Percentiles rank a stretch among this genome's conserved stretches.
Evolutionary conservation across 257 asterid species (phyloP).

Genomic region (Hygrophila difformis): DNA sequence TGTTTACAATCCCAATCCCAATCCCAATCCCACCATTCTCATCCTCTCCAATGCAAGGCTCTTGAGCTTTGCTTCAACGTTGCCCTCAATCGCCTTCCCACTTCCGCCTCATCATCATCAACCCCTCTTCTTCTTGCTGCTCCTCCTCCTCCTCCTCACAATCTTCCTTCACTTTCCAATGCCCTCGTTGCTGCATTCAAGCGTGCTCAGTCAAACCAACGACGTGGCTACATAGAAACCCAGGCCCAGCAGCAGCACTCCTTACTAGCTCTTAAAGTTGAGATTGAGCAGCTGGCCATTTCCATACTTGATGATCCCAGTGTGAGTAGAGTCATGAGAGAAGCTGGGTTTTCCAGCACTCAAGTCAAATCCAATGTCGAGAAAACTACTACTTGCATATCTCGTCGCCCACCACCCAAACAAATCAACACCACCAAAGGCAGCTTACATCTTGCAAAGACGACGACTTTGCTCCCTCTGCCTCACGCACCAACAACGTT

Average conservation of each 20-base stretch:
- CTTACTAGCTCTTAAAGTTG: conserved; percentile 69
- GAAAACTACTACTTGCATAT: conserved; percentile 27
- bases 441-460: conserved; percentile 28
- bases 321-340: conserved; percentile 95
- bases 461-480: too few species aligned
- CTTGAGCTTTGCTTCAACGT: conserved; percentile 96
- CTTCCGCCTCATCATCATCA: conserved; percentile 75
- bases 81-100: conserved; percentile 84
- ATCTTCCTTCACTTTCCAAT: conserved; percentile 71
- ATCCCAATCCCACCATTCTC: too few species aligned
- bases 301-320: conserved; percentile 93
- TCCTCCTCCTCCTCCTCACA: conserved; percentile 58
- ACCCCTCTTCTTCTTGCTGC: too few species aligned
- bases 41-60: conserved; percentile 93
- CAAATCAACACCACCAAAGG: too few species aligned
- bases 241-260: conserved; percentile 91
- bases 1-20: conserved; percentile 79
- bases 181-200: conserved; percentile 97
- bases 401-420: conserved; percentile 4
- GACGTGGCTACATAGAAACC: conserved; percentile 73
- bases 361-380: conserved; percentile 81
- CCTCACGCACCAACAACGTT: conserved; percentile 21
- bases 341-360: conserved; percentile 85
- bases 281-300: conserved; percentile 65
- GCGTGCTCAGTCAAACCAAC: conserved; percentile 93